Conservation (phyloP, 2,329 filamentous ascomycete species). For the Cercospora janseana region DNA sequence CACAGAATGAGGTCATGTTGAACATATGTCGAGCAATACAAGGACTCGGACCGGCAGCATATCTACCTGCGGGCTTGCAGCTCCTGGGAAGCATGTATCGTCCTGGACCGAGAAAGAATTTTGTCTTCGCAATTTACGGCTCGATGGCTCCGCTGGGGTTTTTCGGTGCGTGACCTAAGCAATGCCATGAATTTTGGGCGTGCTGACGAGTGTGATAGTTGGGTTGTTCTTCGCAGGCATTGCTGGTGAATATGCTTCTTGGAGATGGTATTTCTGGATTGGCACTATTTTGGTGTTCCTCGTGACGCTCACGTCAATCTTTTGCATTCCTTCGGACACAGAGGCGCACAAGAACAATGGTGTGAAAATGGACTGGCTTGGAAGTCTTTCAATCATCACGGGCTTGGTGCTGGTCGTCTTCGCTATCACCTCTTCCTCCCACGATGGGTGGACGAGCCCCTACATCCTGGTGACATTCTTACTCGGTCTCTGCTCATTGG, state of each 20-base stretch:
- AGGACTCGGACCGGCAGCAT: conserved; percentile 40
- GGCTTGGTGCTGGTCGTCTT: conserved; percentile 70
- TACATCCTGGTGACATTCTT: conserved; percentile 67
- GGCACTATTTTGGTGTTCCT: conserved; percentile 55
- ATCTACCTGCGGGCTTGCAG: conserved; percentile 36
- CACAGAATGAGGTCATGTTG: conserved; percentile 38
- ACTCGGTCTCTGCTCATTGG: conserved; percentile 60
- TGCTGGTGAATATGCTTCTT: conserved; percentile 53
- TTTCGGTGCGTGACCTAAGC: conserved; percentile 43
- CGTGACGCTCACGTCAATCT: conserved; percentile 47
- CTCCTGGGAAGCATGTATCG: conserved; percentile 39
- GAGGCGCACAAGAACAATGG: conserved; percentile 39
- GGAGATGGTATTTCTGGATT: conserved; percentile 69
- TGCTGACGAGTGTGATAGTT: conserved; percentile 22
- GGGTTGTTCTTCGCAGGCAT: conserved; percentile 67
- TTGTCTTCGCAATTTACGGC: conserved; percentile 46
- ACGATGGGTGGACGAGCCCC: conserved; percentile 69
- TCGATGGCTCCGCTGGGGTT: conserved; percentile 57
- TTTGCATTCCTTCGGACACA: conserved; percentile 52
- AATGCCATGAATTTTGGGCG: not conserved
- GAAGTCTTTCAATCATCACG: conserved; percentile 58
- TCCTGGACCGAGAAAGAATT: conserved; percentile 40
- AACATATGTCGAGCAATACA: conserved; percentile 39
- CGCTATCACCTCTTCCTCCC: conserved; percentile 69
- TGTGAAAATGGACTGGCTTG: conserved; percentile 68